Conservation (phyloP, 148 eudicot species). For the Rhododendron mucronatum region DNA sequence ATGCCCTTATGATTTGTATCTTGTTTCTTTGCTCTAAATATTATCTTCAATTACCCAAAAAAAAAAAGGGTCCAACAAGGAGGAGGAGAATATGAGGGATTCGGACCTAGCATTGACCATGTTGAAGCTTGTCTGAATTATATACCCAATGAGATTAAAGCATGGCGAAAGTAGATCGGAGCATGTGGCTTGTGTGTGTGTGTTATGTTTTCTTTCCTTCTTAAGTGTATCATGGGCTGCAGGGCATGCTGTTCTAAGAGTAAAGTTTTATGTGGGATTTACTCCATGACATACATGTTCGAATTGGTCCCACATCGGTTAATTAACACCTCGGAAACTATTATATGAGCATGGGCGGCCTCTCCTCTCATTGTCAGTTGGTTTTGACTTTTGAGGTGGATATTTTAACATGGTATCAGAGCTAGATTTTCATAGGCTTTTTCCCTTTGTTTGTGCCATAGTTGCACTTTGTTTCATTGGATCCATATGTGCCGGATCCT, state of each 20-base stretch:
- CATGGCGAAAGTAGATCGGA: not conserved
- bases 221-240: not conserved
- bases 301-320: not conserved
- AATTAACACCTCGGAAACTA: not conserved
- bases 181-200: not conserved
- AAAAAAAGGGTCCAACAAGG: not conserved
- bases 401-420: no score
- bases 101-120: not conserved
- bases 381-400: not conserved
- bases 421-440: no score
- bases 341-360: not conserved
- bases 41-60: no score
- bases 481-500: not conserved
- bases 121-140: not conserved
- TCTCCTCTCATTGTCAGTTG: not conserved
- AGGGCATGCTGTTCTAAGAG: not conserved
- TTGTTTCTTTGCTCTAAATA: no score
- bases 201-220: not conserved
- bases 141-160: not conserved
- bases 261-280: not conserved
- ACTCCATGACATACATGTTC: not conserved
- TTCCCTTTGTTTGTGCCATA: not conserved
- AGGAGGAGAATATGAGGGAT: not conserved
- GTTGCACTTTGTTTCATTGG: not conserved
- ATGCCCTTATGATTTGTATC: no score